Conservation (phyloP, 2,329 filamentous ascomycete species). For the Hawksworthiomyces lignivorus region DNA sequence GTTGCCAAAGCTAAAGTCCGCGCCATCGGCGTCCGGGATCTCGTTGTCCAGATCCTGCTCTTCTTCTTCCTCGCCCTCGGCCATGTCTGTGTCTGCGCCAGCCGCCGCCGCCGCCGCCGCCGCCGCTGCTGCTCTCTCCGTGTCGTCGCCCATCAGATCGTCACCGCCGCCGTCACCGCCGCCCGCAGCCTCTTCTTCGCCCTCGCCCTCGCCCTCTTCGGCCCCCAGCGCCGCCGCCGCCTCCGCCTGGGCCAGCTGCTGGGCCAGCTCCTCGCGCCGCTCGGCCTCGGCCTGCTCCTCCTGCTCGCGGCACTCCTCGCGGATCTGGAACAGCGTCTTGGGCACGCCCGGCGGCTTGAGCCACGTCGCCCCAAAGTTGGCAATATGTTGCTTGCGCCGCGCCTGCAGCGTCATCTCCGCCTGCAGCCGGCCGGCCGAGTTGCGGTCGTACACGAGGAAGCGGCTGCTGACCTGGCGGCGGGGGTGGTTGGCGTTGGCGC, state of each 20-base stretch:
- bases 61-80: constrained; percentile 42
- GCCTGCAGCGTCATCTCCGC: constrained; percentile 71
- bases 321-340: constrained; percentile 85
- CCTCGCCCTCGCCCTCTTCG: constrained; percentile 75
- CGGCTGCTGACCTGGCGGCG: constrained; percentile 20
- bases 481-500: constrained; percentile 21
- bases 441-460: constrained; percentile 38
- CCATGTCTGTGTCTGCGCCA: constrained; percentile 38
- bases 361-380: constrained; percentile 84
- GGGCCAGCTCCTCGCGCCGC: constrained; percentile 60
- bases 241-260: constrained; percentile 64
- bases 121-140: constrained; percentile 35
- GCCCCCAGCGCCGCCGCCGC: constrained; percentile 30
- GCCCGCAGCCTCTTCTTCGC: constrained; percentile 72
- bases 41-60: constrained; percentile 62
- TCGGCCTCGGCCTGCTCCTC: constrained; percentile 75
- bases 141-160: constrained; percentile 23
- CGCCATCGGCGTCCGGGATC: constrained; percentile 58
- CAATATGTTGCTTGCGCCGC: constrained; percentile 71
- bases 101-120: constrained; percentile 28
- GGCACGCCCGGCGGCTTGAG: constrained; percentile 78
- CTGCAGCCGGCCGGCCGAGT: constrained; percentile 60
- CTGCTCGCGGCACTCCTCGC: constrained; percentile 81
- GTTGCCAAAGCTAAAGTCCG: constrained; percentile 42
- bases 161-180: constrained; percentile 61